These are phyloP conservation scores for Penicillium sp. DNA, from an alignment of 2,329 filamentous ascomycete genomes.

Conservation along the genomic window DNA sequence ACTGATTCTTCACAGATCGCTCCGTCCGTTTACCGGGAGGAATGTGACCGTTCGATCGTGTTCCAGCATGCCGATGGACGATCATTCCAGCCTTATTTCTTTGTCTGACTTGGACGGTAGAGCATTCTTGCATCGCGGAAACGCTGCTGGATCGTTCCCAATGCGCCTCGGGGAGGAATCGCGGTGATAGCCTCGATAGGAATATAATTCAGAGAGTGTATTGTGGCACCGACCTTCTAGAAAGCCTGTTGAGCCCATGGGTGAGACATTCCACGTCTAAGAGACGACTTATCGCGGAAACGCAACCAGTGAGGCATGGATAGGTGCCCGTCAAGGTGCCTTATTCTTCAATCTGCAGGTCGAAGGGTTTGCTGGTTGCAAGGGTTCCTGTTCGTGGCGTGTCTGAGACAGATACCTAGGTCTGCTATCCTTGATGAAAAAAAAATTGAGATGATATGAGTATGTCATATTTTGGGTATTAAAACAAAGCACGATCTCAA, in stretches of 20 bases:
- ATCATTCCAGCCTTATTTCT: slow-evolving; percentile 1
- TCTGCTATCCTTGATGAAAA: too few species aligned
- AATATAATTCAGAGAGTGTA: neutral
- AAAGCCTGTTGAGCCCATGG: neutral
- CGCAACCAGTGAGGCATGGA: neutral
- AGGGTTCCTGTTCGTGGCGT: too few species aligned
- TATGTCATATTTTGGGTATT: too few species aligned
- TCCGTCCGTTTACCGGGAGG: slow-evolving; percentile 9
- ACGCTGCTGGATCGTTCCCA: slow-evolving; percentile 5
- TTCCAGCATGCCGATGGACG: slow-evolving; percentile 3
- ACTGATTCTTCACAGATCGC: neutral
- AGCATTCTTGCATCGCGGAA: slow-evolving; percentile 10
- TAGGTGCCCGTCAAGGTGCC: too few species aligned
- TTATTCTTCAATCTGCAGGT: too few species aligned
- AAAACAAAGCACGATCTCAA: too few species aligned
- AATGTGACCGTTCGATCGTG: slow-evolving; percentile 23
- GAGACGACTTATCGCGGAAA: neutral
- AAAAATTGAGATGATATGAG: too few species aligned
- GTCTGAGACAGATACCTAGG: too few species aligned
- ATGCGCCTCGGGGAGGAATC: neutral
- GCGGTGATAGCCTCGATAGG: neutral
- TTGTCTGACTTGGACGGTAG: neutral
- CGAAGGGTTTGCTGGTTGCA: too few species aligned
- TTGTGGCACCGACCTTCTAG: neutral
- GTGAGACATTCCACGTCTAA: slow-evolving; percentile 5